These are phyloP conservation scores for Axilococcus clingmanii DNA, from an alignment of 139 green algal species.

Conservation along the genomic window DNA sequence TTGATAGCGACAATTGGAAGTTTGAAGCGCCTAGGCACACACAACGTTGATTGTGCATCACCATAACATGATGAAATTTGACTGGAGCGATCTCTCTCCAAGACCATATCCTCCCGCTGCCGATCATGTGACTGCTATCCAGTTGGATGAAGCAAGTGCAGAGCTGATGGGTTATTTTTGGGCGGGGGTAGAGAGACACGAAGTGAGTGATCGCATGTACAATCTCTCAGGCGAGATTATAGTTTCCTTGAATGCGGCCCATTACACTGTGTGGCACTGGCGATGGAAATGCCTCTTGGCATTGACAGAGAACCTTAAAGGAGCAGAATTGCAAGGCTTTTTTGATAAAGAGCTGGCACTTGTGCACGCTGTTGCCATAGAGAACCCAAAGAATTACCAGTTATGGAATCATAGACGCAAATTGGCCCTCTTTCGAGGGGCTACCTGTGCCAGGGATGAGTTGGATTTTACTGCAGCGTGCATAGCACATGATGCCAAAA, in stretches of 20 bases:
- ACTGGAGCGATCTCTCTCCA: no score
- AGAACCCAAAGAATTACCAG: slow-evolving; percentile 86
- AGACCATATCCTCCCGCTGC: neutral
- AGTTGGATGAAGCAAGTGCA: slow-evolving; percentile 30
- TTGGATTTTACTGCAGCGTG: slow-evolving; percentile 38
- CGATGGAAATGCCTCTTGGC: slow-evolving; percentile 40
- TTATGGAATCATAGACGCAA: slow-evolving; percentile 80
- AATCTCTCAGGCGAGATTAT: slow-evolving; percentile 54
- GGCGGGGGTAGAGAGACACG: slow-evolving; percentile 18
- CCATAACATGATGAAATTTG: no score
- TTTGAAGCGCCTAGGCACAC: slow-evolving; percentile 51
- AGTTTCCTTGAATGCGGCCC: slow-evolving; percentile 48
- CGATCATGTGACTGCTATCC: slow-evolving; percentile 16
- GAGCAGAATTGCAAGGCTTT: slow-evolving; percentile 29
- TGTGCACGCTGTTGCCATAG: slow-evolving; percentile 18
- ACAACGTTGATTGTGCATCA: slow-evolving; percentile 7
- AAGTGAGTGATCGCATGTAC: slow-evolving; percentile 41
- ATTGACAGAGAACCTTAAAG: neutral
- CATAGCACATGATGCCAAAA: slow-evolving; percentile 65
- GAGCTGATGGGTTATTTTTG: slow-evolving; percentile 46
- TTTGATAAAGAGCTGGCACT: slow-evolving; percentile 8
- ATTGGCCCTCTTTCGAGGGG: slow-evolving; percentile 31
- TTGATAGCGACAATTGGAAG: slow-evolving; percentile 43
- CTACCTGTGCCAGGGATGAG: slow-evolving; percentile 18
- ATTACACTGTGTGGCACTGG: slow-evolving; percentile 73